Percentiles rank a stretch among this genome's conserved stretches.
phyloP scores from a whole-genome alignment of 805 yeast genomes.

The Kazachstania bromeliacearum region DNA sequence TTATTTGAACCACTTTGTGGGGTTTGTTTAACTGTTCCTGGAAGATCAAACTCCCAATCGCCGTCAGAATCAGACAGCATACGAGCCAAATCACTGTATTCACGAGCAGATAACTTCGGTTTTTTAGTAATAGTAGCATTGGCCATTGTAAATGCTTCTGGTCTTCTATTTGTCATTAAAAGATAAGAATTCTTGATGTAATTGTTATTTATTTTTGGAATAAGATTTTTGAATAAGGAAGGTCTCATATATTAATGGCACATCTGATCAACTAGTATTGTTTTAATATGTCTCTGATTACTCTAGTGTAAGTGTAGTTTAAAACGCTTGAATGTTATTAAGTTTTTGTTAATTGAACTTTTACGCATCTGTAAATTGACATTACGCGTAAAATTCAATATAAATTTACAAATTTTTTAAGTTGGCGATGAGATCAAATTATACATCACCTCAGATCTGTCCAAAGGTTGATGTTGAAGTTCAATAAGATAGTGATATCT shows the following conservation, averaged over 20 bases:
- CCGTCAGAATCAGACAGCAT: constrained; percentile 6
- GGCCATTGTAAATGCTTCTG: neutral
- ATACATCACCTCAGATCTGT: too few species aligned
- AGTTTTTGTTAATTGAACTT: neutral
- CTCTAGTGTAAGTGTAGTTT: too few species aligned
- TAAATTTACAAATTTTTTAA: neutral
- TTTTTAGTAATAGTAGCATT: constrained; percentile 3
- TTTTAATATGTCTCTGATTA: too few species aligned
- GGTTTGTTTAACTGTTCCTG: neutral
- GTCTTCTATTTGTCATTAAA: neutral
- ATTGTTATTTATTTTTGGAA: too few species aligned
- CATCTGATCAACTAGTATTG: too few species aligned
- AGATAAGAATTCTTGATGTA: too few species aligned
- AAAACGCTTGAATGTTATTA: neutral
- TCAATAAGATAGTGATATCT: too few species aligned
- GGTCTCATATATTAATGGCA: too few species aligned
- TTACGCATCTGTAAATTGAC: neutral
- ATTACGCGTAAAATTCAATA: neutral
- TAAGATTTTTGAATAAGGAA: neutral
- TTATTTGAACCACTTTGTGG: neutral
- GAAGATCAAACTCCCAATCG: constrained; percentile 10
- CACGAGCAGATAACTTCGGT: constrained; percentile 5
- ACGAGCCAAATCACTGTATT: constrained; percentile 5
- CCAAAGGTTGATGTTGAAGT: too few species aligned
- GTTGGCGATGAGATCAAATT: neutral